phyloP scores from a whole-genome alignment of 2,329 filamentous ascomycete genomes.

The Pseudogymnoascus sp. region DNA sequence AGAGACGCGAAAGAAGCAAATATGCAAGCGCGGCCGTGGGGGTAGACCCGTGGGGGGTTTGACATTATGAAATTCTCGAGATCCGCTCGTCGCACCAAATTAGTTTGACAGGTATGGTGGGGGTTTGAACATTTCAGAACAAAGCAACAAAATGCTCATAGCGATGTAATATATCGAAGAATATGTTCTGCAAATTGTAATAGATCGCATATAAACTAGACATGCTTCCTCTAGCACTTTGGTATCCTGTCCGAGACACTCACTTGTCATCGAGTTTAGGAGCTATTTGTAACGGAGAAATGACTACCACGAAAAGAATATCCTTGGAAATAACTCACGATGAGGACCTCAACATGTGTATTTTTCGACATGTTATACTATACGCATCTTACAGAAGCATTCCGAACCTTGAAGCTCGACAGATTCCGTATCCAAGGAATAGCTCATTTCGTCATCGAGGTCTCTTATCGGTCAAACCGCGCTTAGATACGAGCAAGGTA shows the following conservation, averaged over 20 bases:
- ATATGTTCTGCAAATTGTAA: conserved; percentile 1
- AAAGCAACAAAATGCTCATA: neutral
- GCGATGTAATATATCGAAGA: neutral
- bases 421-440: neutral
- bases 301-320: neutral
- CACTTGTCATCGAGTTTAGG: neutral
- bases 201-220: neutral
- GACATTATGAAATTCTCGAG: conserved; percentile 5
- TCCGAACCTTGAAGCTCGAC: neutral
- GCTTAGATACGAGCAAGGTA: conserved; percentile 9
- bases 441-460: conserved; percentile 9
- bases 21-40: conserved; percentile 1
- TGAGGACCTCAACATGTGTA: conserved; percentile 48
- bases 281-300: neutral
- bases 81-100: conserved; percentile 4
- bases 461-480: conserved; percentile 8
- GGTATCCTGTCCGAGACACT: neutral
- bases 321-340: conserved; percentile 36
- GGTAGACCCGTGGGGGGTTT: neutral
- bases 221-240: neutral
- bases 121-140: neutral
- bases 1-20: conserved; percentile 7
- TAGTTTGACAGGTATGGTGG: neutral
- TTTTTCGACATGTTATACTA: conserved; percentile 34
- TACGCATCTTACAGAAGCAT: conserved; percentile 14